Conservation (phyloP, 1,139 yeast species). For the Yamadazyma conglobata region DNA sequence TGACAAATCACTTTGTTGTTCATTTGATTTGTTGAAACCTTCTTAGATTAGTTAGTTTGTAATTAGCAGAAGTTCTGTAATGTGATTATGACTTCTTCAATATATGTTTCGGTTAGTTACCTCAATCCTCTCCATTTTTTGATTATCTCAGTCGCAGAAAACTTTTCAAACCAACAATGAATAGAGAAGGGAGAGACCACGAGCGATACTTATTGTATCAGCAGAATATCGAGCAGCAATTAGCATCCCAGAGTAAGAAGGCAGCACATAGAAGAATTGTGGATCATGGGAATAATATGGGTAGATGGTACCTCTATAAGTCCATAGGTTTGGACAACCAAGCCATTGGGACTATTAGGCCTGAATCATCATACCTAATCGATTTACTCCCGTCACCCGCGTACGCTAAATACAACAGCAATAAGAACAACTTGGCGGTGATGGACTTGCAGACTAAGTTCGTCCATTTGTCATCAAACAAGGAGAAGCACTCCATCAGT, state of each 20-base stretch:
- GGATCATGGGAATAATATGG: conserved; percentile 84
- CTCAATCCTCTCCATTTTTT: neutral
- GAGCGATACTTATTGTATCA: conserved; percentile 21
- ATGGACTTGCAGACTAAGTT: conserved; percentile 74
- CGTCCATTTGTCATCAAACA: conserved; percentile 87
- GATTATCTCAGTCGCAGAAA: neutral
- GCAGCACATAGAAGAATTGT: conserved; percentile 76
- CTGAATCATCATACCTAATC: conserved; percentile 72
- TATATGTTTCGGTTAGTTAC: conserved; percentile 3
- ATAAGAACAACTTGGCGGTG: conserved; percentile 41
- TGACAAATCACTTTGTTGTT: conserved; percentile 69
- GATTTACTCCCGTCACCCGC: conserved; percentile 73
- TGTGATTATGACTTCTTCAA: conserved; percentile 2
- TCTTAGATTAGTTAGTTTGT: conserved; percentile 20
- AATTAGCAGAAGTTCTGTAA: conserved; percentile 1
- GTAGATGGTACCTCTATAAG: conserved; percentile 64
- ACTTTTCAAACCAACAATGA: neutral
- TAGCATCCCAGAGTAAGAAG: conserved; percentile 45
- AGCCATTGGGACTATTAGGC: conserved; percentile 60
- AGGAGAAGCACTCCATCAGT: conserved; percentile 87
- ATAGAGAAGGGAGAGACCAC: conserved; percentile 6
- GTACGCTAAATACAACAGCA: conserved; percentile 34
- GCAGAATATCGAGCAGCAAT: conserved; percentile 42
- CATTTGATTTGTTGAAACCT: conserved; percentile 81
- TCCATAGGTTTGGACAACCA: conserved; percentile 49